A percentile compares a stretch with the other conserved stretches of the same genome.
phyloP scores from a whole-genome alignment of 352 stramenopile species.

The Phytophthora boehmeriae region DNA sequence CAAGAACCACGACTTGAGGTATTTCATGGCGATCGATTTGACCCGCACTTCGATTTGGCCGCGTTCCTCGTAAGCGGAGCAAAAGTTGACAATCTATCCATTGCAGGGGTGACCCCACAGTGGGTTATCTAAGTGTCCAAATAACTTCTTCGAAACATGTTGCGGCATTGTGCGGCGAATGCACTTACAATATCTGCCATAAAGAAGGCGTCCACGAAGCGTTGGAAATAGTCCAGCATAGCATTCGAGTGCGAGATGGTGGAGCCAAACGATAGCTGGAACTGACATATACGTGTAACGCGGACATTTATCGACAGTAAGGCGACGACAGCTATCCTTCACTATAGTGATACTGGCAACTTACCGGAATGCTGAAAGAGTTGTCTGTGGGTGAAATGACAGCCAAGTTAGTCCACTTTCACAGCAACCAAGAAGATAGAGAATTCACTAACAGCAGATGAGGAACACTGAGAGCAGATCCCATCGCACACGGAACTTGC shows the following conservation, averaged over 20 bases:
- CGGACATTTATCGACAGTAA: not conserved
- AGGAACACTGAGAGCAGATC: constrained; percentile 71
- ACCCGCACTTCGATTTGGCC: constrained; percentile 61
- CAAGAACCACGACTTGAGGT: constrained; percentile 75
- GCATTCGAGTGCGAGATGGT: constrained; percentile 19
- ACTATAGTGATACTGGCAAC: constrained; percentile 8
- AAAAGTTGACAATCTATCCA: constrained; percentile 65
- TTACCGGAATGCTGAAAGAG: constrained; percentile 72
- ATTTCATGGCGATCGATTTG: constrained; percentile 52
- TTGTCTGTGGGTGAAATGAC: constrained; percentile 52
- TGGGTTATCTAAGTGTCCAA: too few species aligned
- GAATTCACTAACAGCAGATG: constrained; percentile 61
- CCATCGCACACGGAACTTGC: constrained; percentile 81
- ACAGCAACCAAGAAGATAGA: not conserved
- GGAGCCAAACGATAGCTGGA: constrained; percentile 67
- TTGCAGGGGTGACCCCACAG: too few species aligned
- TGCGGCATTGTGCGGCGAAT: not conserved
- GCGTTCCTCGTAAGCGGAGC: constrained; percentile 68
- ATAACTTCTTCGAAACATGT: not conserved
- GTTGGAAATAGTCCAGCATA: constrained; percentile 61
- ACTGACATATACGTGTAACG: constrained; percentile 36
- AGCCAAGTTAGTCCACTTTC: not conserved
- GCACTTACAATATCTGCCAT: constrained; percentile 70
- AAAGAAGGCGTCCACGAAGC: constrained; percentile 71
- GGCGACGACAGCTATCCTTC: not conserved